These are phyloP conservation scores for Cytospora schulzeri DNA, from an alignment of 2,329 filamentous ascomycete species.

Conservation along the genomic window DNA sequence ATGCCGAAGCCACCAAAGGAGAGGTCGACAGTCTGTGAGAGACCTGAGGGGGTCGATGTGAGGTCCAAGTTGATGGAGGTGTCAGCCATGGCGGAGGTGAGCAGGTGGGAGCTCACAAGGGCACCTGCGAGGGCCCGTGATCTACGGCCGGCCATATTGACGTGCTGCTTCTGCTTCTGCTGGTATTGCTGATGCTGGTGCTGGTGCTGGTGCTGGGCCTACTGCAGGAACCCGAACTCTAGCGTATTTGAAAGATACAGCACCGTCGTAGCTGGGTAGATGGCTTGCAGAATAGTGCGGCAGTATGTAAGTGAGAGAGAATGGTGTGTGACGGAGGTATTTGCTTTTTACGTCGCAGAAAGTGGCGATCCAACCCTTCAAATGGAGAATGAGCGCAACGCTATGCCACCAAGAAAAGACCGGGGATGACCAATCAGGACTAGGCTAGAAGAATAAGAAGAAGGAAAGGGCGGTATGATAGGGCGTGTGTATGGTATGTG, in stretches of 20 bases:
- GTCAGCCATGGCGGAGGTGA: conserved; percentile 22
- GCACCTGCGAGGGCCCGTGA: conserved; percentile 20
- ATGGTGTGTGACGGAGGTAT: not conserved
- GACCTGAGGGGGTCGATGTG: conserved; percentile 17
- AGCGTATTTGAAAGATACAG: not conserved
- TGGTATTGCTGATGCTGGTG: not conserved
- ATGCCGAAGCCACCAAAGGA: conserved; percentile 54
- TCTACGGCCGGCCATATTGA: conserved; percentile 20
- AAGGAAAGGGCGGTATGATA: not conserved
- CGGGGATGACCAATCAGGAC: not conserved
- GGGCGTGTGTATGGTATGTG: too few relatives aligned
- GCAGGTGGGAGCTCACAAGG: conserved; percentile 8
- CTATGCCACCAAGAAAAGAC: not conserved
- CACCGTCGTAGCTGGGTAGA: not conserved
- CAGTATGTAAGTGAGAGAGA: not conserved
- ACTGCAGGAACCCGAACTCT: conserved; percentile 19
- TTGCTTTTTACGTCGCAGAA: not conserved
- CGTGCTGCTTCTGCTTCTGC: conserved; percentile 5
- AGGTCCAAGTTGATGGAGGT: conserved; percentile 16
- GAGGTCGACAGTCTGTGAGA: conserved; percentile 36
- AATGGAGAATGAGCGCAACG: not conserved
- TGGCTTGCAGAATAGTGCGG: not conserved
- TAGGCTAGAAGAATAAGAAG: not conserved
- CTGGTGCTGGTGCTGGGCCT: conserved; percentile 1
- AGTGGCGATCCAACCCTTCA: not conserved